phyloP scores from a whole-genome alignment of 768 basidiomycete species.

The Phanerochaete carnosa region DNA sequence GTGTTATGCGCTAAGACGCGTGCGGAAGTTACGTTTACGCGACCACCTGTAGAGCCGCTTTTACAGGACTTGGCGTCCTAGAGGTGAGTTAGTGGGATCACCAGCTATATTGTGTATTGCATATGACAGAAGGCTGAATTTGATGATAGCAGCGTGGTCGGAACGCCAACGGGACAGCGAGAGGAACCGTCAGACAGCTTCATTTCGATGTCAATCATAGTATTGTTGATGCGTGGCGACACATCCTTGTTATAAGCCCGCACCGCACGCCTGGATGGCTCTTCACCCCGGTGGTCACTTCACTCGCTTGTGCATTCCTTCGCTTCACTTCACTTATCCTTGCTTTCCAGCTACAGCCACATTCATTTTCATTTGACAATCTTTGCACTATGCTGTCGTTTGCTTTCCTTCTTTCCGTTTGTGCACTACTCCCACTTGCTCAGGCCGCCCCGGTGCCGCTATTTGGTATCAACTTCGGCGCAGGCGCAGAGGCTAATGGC shows the following conservation, averaged over 20 bases:
- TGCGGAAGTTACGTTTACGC: too few species aligned
- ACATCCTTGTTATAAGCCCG: not conserved
- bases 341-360: slow-evolving; percentile 1
- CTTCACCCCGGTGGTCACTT: slow-evolving; percentile 16
- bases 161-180: not conserved
- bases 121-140: not conserved
- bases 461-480: slow-evolving; percentile 19
- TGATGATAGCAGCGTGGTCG: not conserved
- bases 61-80: too few species aligned
- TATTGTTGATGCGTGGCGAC: not conserved
- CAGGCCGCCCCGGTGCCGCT: slow-evolving; percentile 16
- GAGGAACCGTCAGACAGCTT: not conserved
- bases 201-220: not conserved
- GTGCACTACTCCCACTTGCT: slow-evolving; percentile 6
- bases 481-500: slow-evolving; percentile 7
- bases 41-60: not conserved
- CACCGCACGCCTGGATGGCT: not conserved
- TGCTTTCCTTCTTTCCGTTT: not conserved
- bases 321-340: slow-evolving; percentile 2
- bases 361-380: slow-evolving; percentile 2
- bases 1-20: not conserved
- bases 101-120: not conserved
- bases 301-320: not conserved
- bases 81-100: too few species aligned
- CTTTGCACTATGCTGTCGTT: slow-evolving; percentile 1